These are phyloP conservation scores for Fomitopsis pulvina DNA, from an alignment of 768 basidiomycete species.

Conservation along the genomic window DNA sequence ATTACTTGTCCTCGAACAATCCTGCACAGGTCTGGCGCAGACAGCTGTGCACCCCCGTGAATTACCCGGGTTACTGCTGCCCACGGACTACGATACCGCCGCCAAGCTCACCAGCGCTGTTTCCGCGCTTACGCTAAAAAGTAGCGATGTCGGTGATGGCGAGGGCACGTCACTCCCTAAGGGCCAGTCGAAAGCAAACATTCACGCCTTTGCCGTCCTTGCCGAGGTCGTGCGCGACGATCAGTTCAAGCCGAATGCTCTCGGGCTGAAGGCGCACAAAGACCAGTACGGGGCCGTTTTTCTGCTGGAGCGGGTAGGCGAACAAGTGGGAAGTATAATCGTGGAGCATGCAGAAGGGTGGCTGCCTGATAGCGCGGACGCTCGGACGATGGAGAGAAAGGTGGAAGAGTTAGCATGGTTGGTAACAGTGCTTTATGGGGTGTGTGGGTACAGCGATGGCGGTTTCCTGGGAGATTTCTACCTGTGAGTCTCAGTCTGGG, in stretches of 20 bases:
- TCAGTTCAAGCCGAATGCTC: slow-evolving; percentile 8
- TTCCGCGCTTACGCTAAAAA: too few species aligned
- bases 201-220: slow-evolving; percentile 13
- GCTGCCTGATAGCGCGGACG: slow-evolving; percentile 13
- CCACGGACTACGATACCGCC: neutral
- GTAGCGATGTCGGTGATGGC: too few species aligned
- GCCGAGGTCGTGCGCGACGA: slow-evolving; percentile 11
- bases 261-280: slow-evolving; percentile 7
- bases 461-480: slow-evolving; percentile 51
- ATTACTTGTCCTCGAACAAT: neutral
- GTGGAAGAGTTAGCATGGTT: slow-evolving; percentile 60
- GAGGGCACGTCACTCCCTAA: neutral
- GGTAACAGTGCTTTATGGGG: slow-evolving; percentile 42
- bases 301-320: slow-evolving; percentile 8
- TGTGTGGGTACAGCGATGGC: slow-evolving; percentile 34
- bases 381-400: slow-evolving; percentile 38
- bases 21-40: slow-evolving; percentile 11
- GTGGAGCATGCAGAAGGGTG: slow-evolving; percentile 9
- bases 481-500: slow-evolving; percentile 32
- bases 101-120: too few species aligned
- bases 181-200: neutral
- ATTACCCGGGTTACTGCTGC: slow-evolving; percentile 3
- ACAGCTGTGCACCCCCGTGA: slow-evolving; percentile 12
- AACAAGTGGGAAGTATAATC: slow-evolving; percentile 7
- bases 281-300: slow-evolving; percentile 1